A percentile compares a stretch with the other conserved stretches of the same genome.
Conservation (phyloP, 202 grass and related monocot species). For the Dendrocalamus latiflorus region DNA sequence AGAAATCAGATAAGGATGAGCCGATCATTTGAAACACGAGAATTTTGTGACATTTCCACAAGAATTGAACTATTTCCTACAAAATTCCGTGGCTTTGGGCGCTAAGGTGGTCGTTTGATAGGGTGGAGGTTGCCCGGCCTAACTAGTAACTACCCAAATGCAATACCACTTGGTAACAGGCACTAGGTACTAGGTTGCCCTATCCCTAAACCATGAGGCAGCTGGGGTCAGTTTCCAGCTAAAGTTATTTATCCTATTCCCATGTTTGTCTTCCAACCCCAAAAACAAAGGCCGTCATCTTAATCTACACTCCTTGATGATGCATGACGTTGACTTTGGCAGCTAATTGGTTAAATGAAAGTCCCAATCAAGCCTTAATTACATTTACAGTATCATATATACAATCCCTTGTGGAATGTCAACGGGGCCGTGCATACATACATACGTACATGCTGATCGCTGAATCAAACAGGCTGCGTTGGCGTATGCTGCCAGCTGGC, state of each 20-base stretch:
- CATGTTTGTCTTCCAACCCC: neutral
- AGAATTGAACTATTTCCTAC: neutral
- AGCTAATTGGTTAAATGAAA: neutral
- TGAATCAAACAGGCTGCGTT: neutral
- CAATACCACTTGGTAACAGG: no score
- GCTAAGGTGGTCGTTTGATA: neutral
- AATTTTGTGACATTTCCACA: neutral
- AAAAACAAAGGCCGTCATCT: neutral
- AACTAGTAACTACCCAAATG: no score
- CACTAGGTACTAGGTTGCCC: no score
- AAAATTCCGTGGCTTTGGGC: neutral
- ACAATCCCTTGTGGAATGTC: neutral
- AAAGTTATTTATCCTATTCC: neutral
- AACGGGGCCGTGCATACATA: neutral
- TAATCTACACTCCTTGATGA: neutral
- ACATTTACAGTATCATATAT: neutral
- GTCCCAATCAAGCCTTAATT: neutral
- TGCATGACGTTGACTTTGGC: constrained; percentile 7
- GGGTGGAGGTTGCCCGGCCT: neutral
- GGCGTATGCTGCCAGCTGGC: neutral
- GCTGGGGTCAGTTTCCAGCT: neutral
- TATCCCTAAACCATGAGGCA: neutral
- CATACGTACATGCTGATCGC: neutral
- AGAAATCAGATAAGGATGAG: neutral
- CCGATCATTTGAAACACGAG: neutral